Evolutionary conservation across 805 yeast species (phyloP).

Genomic region (Debaryomyces tyrocola): DNA sequence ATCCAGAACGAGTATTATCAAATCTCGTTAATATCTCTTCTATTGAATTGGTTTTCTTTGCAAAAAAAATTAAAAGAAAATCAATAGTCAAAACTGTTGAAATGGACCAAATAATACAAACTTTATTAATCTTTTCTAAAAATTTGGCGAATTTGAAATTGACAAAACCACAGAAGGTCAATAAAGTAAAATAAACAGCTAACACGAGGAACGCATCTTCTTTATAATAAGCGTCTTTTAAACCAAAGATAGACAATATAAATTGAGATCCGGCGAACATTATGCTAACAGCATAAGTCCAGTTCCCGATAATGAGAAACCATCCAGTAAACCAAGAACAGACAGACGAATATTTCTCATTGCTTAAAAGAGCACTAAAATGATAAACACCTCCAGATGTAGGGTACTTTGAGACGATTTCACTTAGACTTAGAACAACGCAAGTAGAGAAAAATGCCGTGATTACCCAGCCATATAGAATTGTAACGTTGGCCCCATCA

Average conservation of each 20-base stretch:
- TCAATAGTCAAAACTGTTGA: conserved; percentile 71
- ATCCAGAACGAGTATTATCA: conserved; percentile 73
- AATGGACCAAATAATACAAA: conserved; percentile 75
- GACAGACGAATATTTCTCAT: conserved; percentile 52
- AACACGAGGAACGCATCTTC: conserved; percentile 58
- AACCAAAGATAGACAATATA: conserved; percentile 63
- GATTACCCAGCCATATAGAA: conserved; percentile 70
- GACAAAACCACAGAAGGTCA: conserved; percentile 59
- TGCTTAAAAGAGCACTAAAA: conserved; percentile 69
- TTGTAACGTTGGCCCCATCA: conserved; percentile 77
- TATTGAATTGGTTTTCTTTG: conserved; percentile 56
- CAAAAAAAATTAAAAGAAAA: conserved; percentile 57
- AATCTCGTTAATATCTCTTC: conserved; percentile 62
- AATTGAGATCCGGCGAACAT: conserved; percentile 78
- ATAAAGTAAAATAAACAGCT: conserved; percentile 54
- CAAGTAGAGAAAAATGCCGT: conserved; percentile 63
- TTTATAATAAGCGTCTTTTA: conserved; percentile 57
- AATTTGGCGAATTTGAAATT: conserved; percentile 60
- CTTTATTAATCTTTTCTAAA: conserved; percentile 62
- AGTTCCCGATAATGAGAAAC: conserved; percentile 70
- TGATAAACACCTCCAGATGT: conserved; percentile 77
- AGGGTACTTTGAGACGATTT: conserved; percentile 75
- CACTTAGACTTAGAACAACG: conserved; percentile 73
- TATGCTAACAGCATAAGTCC: conserved; percentile 74
- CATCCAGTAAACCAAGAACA: conserved; percentile 81